Percentiles rank a stretch among this genome's conserved stretches.
phyloP scores from a whole-genome alignment of 2,329 filamentous ascomycete genomes.

The Macrophomina pseudophaseolina region DNA sequence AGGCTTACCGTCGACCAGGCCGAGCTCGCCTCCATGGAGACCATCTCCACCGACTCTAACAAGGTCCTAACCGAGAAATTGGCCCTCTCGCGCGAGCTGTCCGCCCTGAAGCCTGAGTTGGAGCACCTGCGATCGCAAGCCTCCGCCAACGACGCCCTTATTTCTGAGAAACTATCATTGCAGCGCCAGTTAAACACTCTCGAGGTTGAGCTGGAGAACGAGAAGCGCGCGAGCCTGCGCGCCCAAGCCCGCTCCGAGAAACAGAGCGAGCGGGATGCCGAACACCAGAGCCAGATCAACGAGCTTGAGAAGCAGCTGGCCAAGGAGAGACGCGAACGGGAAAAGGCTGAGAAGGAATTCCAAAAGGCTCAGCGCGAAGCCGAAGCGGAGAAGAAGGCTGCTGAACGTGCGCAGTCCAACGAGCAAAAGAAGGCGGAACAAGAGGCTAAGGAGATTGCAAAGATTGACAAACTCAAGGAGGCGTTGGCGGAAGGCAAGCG shows the following conservation, averaged over 20 bases:
- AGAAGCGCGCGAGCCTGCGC: conserved; percentile 72
- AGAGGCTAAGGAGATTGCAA: conserved; percentile 30
- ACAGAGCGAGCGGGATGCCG: conserved; percentile 56
- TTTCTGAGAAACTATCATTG: conserved; percentile 79
- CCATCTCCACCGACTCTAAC: conserved; percentile 70
- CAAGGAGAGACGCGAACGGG: conserved; percentile 52
- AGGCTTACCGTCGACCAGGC: conserved; percentile 55
- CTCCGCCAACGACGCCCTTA: conserved; percentile 66
- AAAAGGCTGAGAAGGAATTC: conserved; percentile 46
- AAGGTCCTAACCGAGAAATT: conserved; percentile 72
- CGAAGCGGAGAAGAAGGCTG: conserved; percentile 38
- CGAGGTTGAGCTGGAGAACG: conserved; percentile 82
- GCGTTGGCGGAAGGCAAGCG: conserved; percentile 30
- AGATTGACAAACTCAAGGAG: conserved; percentile 23
- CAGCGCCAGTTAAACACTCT: conserved; percentile 77
- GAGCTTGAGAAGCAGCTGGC: conserved; percentile 53
- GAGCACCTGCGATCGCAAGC: conserved; percentile 66
- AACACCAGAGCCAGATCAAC: conserved; percentile 51
- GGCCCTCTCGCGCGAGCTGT: conserved; percentile 64
- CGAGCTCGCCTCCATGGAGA: conserved; percentile 72
- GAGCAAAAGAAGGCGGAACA: conserved; percentile 37
- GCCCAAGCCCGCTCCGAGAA: conserved; percentile 55
- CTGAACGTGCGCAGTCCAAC: conserved; percentile 39
- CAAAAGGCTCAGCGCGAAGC: conserved; percentile 43
- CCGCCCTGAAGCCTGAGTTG: conserved; percentile 64